These are phyloP conservation scores for Trichoderma parareesei DNA, from an alignment of 495 filamentous ascomycete genomes.

Conservation along the genomic window DNA sequence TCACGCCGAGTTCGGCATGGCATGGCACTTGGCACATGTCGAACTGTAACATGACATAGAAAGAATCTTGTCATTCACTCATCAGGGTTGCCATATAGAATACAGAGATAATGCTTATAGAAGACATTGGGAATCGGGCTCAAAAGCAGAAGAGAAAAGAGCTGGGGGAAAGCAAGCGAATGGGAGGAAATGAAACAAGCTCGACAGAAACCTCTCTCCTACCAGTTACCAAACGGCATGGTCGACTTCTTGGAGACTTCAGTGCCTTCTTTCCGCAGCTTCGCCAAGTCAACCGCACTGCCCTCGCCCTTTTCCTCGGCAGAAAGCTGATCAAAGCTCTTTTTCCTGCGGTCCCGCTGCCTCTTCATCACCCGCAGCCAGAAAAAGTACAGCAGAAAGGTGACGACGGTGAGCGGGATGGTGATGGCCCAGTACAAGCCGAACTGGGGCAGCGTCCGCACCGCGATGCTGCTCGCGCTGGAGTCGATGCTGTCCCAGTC, in stretches of 20 bases:
- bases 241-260: not conserved
- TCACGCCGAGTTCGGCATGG: no score
- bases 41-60: no score
- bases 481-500: constrained; percentile 16
- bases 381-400: constrained; percentile 21
- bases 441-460: constrained; percentile 22
- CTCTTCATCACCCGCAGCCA: constrained; percentile 21
- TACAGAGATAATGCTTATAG: not conserved
- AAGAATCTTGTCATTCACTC: no score
- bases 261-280: not conserved
- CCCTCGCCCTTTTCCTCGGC: not conserved
- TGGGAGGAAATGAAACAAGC: no score
- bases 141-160: no score
- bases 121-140: no score
- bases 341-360: constrained; percentile 14
- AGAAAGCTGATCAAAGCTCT: not conserved
- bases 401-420: constrained; percentile 19
- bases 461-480: constrained; percentile 2
- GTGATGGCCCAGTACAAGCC: constrained; percentile 24
- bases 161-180: no score
- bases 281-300: not conserved
- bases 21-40: no score
- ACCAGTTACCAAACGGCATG: not conserved
- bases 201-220: no score
- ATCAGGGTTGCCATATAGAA: not conserved